Evolutionary conservation across 2,329 filamentous ascomycete genomes (phyloP), one percentile per base, ranked within the genome.

Genomic region (Raffaelea albimanens): DNA sequence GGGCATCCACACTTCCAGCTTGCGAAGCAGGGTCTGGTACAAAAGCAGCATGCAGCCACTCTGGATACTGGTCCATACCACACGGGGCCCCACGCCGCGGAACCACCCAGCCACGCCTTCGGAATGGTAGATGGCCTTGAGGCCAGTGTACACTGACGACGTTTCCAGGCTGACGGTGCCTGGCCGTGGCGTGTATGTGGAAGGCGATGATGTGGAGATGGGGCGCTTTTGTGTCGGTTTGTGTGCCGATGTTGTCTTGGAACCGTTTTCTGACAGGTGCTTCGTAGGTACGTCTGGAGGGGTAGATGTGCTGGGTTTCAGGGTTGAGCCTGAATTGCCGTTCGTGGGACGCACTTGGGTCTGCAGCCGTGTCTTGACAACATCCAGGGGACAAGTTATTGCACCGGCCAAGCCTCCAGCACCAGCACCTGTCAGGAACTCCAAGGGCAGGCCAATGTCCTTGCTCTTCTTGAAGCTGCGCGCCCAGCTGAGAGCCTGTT

Each of bases 31-130:
- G 51, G 83, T 85, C 68, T 97, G 91, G 65, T 97, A 97, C 63
- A 96, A 72, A 57, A 97, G 90, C 61, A 97, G 72, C 91, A 97
- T 97, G 55, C 88, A 95, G 39, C 90, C 87, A 60, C 87, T 95
- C 70, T 98, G 93, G 49, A 97, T 87, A 59, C 91, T 95, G 20
- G 93, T 98, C 93, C 93, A 98, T 14, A 97, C 87, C 49, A 84
- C 84, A 46, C 93, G 80, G 2, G 93, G 93, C 0, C 91, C 91
- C 2, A 98, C 91, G 22, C 93, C 93, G 49, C 93, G 80, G 67
- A 98, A 98, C 82, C 88, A 94, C 2, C 93, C 94, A 2, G 77
- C 78, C 16, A 97, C 57, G 1, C 93, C 93, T 66, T 98, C 93
- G 5, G 85, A 87, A 55, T 78, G 81, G 68, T 97, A 98, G 58